Conservation (phyloP, 306 rosid species). For the Datisca glomerata region DNA sequence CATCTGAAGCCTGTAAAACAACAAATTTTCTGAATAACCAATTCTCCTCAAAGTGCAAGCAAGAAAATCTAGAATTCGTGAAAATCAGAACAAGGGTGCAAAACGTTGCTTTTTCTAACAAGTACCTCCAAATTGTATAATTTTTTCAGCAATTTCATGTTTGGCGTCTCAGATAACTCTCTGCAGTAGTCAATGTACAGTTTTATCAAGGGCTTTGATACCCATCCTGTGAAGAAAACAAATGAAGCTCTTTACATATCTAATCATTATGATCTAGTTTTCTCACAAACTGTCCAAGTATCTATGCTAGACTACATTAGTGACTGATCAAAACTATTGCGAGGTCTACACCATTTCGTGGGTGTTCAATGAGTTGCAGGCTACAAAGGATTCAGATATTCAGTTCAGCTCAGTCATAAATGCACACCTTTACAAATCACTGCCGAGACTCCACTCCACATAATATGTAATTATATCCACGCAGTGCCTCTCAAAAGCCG, state of each 20-base stretch:
- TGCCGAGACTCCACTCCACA: no score
- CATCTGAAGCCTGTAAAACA: slow-evolving; percentile 69
- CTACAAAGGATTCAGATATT: no score
- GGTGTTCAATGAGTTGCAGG: no score
- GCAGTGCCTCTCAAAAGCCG: no score
- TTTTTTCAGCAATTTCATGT: slow-evolving; percentile 65
- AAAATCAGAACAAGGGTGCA: slow-evolving; percentile 8
- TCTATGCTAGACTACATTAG: no score
- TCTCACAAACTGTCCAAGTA: no score
- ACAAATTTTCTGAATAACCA: slow-evolving; percentile 12
- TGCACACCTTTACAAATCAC: no score
- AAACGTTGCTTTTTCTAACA: neutral
- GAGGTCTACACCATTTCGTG: no score
- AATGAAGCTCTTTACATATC: no score
- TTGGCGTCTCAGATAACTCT: slow-evolving; percentile 59
- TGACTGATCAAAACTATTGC: no score
- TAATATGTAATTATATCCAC: neutral
- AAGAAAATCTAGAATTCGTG: slow-evolving; percentile 3
- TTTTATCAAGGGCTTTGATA: slow-evolving; percentile 74
- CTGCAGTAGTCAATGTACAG: slow-evolving; percentile 59
- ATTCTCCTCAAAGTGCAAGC: slow-evolving; percentile 4
- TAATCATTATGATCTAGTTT: no score
- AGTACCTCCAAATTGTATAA: slow-evolving; percentile 84
- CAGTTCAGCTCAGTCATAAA: no score
- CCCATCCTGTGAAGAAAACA: slow-evolving; percentile 52